Evolutionary conservation across 2,329 filamentous ascomycete species (phyloP).

Genomic region (Calonectria hongkongensis): DNA sequence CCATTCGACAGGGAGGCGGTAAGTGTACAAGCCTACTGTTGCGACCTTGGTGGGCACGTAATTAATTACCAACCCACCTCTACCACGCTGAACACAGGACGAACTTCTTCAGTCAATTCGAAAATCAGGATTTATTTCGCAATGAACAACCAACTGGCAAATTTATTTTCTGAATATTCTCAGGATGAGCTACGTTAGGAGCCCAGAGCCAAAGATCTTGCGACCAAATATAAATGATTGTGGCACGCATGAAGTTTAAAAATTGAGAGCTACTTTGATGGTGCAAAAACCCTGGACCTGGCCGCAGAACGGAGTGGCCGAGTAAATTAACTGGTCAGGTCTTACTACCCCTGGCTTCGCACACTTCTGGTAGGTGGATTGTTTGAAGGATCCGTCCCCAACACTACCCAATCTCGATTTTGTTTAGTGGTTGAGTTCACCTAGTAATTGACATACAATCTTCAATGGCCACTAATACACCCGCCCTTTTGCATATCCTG

Average conservation of each 20-base stretch:
- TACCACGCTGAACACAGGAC: neutral
- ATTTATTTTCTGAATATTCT: neutral
- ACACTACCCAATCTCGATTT: conserved; percentile 1
- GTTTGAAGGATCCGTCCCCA: neutral
- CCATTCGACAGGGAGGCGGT: conserved; percentile 26
- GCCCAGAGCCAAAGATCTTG: neutral
- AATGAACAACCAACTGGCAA: neutral
- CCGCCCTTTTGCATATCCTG: no score
- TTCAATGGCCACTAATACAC: neutral
- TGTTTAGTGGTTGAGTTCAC: conserved; percentile 3
- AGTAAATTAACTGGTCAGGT: conserved; percentile 25
- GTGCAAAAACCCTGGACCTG: conserved; percentile 22
- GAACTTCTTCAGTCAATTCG: neutral
- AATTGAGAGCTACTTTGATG: conserved; percentile 9
- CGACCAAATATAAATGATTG: neutral
- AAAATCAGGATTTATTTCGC: no score
- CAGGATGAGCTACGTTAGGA: neutral
- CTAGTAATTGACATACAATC: neutral
- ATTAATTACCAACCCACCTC: conserved; percentile 21
- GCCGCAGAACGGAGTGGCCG: conserved; percentile 9
- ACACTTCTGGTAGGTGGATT: conserved; percentile 9
- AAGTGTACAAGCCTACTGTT: conserved; percentile 18
- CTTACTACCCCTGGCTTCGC: neutral
- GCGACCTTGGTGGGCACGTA: conserved; percentile 23
- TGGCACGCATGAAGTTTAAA: conserved; percentile 25